These are phyloP conservation scores for Sanguinoderma infundibulare DNA, from an alignment of 1,284 basidiomycete species.

Conservation along the genomic window DNA sequence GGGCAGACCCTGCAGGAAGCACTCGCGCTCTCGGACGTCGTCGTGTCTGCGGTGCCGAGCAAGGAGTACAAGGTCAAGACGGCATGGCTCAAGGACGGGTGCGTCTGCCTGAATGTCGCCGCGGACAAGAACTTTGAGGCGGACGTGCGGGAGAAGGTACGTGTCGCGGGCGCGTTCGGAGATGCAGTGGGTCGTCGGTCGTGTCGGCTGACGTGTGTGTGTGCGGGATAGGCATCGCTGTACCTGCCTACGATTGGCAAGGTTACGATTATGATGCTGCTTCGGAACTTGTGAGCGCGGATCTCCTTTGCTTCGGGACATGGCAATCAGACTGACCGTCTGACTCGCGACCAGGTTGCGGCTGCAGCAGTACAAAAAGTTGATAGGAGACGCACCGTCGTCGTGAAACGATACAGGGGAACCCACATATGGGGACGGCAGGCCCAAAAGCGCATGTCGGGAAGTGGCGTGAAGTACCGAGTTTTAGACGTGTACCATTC, in stretches of 20 bases:
- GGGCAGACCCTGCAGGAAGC: constrained; percentile 76
- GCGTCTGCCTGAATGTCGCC: constrained; percentile 91
- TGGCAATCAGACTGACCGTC: background rate
- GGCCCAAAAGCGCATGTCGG: background rate
- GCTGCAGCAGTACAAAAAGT: constrained; percentile 68
- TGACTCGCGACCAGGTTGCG: constrained; percentile 56
- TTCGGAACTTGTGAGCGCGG: constrained; percentile 82
- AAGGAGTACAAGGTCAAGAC: constrained; percentile 92
- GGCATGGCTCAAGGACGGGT: constrained; percentile 89
- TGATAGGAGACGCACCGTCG: constrained; percentile 23
- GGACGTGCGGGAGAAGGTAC: constrained; percentile 88
- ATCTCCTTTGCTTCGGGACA: background rate
- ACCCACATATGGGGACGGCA: background rate
- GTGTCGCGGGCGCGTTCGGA: constrained; percentile 18
- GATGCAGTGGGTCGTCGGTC: background rate
- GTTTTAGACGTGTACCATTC: constrained; percentile 8
- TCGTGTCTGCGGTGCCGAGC: constrained; percentile 89
- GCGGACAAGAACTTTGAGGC: constrained; percentile 97
- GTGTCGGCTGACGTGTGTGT: no score
- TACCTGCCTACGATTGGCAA: constrained; percentile 96
- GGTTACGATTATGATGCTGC: constrained; percentile 95
- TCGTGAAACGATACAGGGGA: background rate
- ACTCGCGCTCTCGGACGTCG: constrained; percentile 84
- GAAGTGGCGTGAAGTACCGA: constrained; percentile 1
- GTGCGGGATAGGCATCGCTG: constrained; percentile 87